A percentile compares a stretch with the other conserved stretches of the same genome.
phyloP scores from a whole-genome alignment of 139 green algal genomes.

The Tetraselmis striata region DNA sequence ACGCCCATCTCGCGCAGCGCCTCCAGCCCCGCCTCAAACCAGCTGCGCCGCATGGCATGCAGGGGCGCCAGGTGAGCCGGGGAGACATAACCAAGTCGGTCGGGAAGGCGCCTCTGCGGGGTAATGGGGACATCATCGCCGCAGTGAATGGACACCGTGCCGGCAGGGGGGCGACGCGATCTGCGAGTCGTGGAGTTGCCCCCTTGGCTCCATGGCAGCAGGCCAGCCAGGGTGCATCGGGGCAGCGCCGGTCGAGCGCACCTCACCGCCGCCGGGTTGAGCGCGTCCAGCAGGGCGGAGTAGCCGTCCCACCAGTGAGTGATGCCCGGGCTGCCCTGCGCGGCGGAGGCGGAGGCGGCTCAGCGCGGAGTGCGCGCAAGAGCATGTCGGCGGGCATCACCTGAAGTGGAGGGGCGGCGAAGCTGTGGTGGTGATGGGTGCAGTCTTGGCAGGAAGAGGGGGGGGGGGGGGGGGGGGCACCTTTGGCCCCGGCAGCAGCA shows the following conservation, averaged over 20 bases:
- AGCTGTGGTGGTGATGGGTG: no score
- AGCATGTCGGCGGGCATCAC: background rate
- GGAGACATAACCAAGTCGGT: no score
- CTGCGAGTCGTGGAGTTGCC: no score
- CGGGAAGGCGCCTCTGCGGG: no score
- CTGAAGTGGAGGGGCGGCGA: background rate
- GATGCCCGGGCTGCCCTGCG: background rate
- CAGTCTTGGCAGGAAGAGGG: no score
- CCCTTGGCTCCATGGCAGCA: no score
- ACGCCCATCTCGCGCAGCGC: background rate
- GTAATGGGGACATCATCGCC: no score
- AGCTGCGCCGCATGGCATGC: background rate
- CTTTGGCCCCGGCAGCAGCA: background rate
- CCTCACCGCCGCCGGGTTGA: background rate
- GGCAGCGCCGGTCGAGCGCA: background rate
- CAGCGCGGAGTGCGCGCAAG: background rate
- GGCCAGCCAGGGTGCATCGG: no score
- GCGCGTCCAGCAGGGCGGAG: background rate
- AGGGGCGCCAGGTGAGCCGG: background rate
- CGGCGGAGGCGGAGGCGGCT: background rate
- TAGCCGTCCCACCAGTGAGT: slow-evolving; percentile 1
- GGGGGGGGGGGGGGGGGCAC: background rate
- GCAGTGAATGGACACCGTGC: no score
- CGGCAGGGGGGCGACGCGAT: background rate
- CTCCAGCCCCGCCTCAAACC: background rate